Evolutionary conservation across 2,329 filamentous ascomycete genomes (phyloP).

Genomic region (Xylariaceae sp.): DNA sequence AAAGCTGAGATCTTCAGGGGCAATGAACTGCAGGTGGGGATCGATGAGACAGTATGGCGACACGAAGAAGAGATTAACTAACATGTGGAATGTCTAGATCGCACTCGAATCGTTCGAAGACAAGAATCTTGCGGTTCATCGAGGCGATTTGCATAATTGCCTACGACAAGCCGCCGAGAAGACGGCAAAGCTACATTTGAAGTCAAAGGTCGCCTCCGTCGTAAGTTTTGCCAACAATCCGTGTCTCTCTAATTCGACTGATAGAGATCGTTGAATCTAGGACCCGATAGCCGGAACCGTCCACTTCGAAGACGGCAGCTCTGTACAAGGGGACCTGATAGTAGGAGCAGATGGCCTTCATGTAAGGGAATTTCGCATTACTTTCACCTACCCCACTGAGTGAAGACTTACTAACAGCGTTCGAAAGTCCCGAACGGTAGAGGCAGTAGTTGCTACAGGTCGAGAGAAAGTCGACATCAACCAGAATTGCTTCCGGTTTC

Average conservation of each 20-base stretch:
- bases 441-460: background rate
- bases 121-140: background rate
- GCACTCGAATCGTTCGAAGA: background rate
- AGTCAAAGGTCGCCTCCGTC: background rate
- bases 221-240: background rate
- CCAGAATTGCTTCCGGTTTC: background rate
- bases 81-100: background rate
- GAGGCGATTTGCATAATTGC: background rate
- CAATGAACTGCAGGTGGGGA: background rate
- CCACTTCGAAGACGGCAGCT: background rate
- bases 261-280: background rate
- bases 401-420: background rate
- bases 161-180: background rate
- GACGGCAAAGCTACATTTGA: background rate
- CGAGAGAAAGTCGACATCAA: background rate
- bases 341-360: background rate
- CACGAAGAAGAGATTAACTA: background rate
- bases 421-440: background rate
- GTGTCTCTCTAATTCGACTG: background rate
- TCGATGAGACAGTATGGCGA: background rate
- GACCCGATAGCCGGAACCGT: background rate
- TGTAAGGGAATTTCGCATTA: background rate
- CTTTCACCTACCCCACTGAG: background rate
- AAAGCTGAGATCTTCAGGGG: background rate
- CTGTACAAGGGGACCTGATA: background rate